Evolutionary conservation across 2,329 filamentous ascomycete genomes (phyloP).

Genomic region (Epichloe scottii): DNA sequence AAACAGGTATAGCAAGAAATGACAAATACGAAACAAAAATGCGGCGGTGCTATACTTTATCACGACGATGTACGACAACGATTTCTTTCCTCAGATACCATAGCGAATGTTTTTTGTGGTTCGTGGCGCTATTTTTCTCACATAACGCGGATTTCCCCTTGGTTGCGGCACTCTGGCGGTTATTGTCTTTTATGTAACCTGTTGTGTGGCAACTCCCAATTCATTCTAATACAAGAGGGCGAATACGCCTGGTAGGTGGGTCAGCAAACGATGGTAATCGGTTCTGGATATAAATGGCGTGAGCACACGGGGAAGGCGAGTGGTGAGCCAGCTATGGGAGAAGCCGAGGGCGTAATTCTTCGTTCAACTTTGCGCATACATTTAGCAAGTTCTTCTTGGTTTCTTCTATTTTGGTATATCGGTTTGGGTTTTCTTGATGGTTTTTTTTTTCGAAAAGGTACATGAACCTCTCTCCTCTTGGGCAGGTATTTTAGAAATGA

Average conservation of each 20-base stretch:
- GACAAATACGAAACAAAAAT: neutral
- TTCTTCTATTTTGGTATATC: neutral
- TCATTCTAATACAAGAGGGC: neutral
- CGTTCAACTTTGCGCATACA: neutral
- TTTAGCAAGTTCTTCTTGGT: neutral
- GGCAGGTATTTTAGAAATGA: neutral
- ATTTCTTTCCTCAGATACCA: constrained; percentile 7
- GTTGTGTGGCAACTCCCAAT: neutral
- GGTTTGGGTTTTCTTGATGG: neutral
- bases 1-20: constrained; percentile 10
- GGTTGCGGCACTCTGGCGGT: neutral
- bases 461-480: neutral
- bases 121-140: neutral
- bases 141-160: constrained; percentile 1
- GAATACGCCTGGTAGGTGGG: neutral
- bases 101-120: constrained; percentile 7
- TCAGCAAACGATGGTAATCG: neutral
- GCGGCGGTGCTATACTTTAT: neutral
- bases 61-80: constrained; percentile 7
- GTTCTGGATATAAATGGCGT: neutral
- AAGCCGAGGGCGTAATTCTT: neutral
- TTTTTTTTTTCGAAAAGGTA: neutral
- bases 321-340: neutral
- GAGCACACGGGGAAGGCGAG: neutral
- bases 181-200: constrained; percentile 2